Conservation (phyloP, 352 stramenopile genomes). For the Phytophthora aleatoria region DNA sequence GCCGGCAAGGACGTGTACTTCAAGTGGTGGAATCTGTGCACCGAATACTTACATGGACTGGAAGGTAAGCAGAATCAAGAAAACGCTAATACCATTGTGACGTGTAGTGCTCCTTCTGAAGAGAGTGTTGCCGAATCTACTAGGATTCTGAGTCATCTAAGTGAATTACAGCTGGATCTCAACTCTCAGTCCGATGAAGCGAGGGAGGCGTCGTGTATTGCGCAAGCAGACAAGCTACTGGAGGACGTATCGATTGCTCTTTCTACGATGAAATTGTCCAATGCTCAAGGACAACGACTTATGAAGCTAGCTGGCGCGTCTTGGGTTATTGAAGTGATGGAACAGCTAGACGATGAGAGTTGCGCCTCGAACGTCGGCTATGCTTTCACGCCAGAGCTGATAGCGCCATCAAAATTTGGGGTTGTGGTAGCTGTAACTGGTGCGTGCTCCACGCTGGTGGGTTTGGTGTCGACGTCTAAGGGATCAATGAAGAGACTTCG, state of each 20-base stretch:
- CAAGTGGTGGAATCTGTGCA: conserved; percentile 45
- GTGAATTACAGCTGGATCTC: conserved; percentile 2
- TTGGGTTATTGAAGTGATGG: conserved; percentile 47
- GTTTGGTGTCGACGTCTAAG: conserved; percentile 55
- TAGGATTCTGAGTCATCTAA: conserved; percentile 17
- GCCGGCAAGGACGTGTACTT: conserved; percentile 52
- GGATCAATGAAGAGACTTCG: conserved; percentile 57
- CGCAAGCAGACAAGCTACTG: conserved; percentile 22
- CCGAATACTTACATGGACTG: conserved; percentile 22
- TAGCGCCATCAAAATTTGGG: conserved; percentile 7
- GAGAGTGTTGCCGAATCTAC: conserved; percentile 30
- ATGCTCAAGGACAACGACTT: conserved; percentile 57
- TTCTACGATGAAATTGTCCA: conserved; percentile 57
- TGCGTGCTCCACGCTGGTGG: conserved; percentile 34
- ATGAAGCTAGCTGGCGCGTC: conserved; percentile 53
- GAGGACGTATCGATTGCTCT: conserved; percentile 31
- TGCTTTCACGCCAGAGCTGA: conserved; percentile 12
- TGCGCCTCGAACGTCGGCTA: neutral
- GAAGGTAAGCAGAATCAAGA: conserved; percentile 2
- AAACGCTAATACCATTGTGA: conserved; percentile 2
- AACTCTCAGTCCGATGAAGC: neutral
- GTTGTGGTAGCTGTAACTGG: conserved; percentile 34
- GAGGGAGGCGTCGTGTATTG: conserved; percentile 8
- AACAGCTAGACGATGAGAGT: conserved; percentile 8
- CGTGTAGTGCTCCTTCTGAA: conserved; percentile 12